Base-by-base conservation (phyloP, 2,329 filamentous ascomycete species). In the Samsoniella hepiali region DNA sequence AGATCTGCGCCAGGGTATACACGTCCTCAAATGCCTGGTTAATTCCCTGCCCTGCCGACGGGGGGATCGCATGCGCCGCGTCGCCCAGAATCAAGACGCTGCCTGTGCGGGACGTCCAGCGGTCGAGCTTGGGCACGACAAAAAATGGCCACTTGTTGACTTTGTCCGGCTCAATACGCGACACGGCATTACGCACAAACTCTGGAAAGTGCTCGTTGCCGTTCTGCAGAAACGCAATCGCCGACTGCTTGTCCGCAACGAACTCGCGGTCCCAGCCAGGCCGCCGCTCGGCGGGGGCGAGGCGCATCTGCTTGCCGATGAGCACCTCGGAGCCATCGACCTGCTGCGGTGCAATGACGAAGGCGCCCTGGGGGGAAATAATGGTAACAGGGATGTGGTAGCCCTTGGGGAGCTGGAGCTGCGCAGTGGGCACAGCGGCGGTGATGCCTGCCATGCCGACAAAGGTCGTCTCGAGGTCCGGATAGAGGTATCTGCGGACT, bases 11-110 rank as follows among this genome's bases (percentile, higher is more conserved):
- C 31, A 83, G 74, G 0, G 75, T 77, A 59, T 78, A 79, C 1
- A 79, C 77, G 64, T 85, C 82, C 65, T 85, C 82, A 40, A 81
- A 78, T 0, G 79, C 79, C 54, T 81, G 78, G 61, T 80, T 81
- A 1, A 77, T 73, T 0, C 81, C 78, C 64, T 82, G 80, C 0
- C 81, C 80, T 0, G 79, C 77, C 0, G 77, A 77, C 0, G 80
- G 81, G 0, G 80, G 80, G 15, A 83, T 78, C 0, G 78, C 81
- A 58, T 83, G 80, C 1, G 79, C 80, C 5, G 78, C 78, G 36
- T 82, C 81, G 0, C 81, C 80, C 1, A 82, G 68, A 17, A 85
- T 77, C 3, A 82, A 56, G 0, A 82, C 77, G 0, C 75, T 71
- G 0, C 71, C 67, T 6, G 68, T 62, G 1, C 68, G 66, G 1